Base-by-base conservation (phyloP, 2,329 filamentous ascomycete genomes). In the Colletotrichum echinochloae region DNA sequence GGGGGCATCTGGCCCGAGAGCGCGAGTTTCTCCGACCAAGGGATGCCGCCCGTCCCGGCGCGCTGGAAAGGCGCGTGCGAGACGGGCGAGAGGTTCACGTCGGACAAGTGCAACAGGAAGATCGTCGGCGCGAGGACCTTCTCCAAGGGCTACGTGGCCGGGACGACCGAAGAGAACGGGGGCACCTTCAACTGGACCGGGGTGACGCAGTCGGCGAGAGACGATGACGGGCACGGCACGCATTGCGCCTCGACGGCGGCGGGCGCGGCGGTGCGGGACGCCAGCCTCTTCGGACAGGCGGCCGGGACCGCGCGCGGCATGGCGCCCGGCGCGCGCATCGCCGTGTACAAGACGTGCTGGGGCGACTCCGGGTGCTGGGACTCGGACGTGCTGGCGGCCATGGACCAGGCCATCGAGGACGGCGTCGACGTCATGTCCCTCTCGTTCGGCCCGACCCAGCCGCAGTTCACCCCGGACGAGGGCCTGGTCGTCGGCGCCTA, bases 1-100 rank as follows among this genome's bases (percentile, higher is more conserved):
- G 66, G 67, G 0, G 72, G 71, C 3, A 33, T 63, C 33, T 73
- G 72, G 72, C 71, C 72, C 49, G 72, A 73, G 49, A 72, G 60
- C 26, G 60, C 67, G 11, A 73, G 72, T 39, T 73, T 54, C 41
- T 51, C 52, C 39, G 72, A 73, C 44, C 48, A 60, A 7, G 67
- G 67, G 4, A 33, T 73, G 8, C 59, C 66, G 6, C 64, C 71
- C 6, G 44, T 71, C 6, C 72, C 71, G 6, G 41, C 8, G 23
- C 35, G 18, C 23, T 73, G 71, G 71, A 71, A 60, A 52, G 71
- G 72, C 8, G 39, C 23, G 16, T 73, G 72, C 11, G 71, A 71
- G 8, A 51, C 28, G 11, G 61, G 64, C 2, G 56, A 66, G 1
- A n/a, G 60, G 5, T 73, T 70, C 44, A 55, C 71, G 4, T 23